A percentile compares a stretch with the other conserved stretches of the same genome.
Evolutionary conservation across 2,329 filamentous ascomycete species (phyloP).

Genomic region (Pseudogymnoascus sp.): DNA sequence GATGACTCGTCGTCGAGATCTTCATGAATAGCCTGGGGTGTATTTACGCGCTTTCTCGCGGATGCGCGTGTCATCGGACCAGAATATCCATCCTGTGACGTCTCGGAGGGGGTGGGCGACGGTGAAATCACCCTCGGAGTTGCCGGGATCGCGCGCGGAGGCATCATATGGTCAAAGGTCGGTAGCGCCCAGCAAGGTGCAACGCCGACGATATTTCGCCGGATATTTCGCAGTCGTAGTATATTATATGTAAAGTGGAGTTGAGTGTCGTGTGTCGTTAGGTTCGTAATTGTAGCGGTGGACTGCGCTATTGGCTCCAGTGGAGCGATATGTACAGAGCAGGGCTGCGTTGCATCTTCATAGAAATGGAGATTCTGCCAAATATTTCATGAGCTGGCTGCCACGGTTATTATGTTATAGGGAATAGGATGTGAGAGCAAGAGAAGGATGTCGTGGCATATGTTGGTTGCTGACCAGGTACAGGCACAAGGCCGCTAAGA

Average conservation of each 20-base stretch:
- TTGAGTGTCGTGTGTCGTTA: slow-evolving; percentile 44
- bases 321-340: slow-evolving; percentile 42
- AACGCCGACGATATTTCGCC: slow-evolving; percentile 46
- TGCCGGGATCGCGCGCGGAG: slow-evolving; percentile 51
- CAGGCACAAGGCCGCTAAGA: slow-evolving; percentile 7
- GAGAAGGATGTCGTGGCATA: slow-evolving; percentile 1
- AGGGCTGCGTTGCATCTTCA: slow-evolving; percentile 48
- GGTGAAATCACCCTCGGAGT: slow-evolving; percentile 86
- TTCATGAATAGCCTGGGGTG: slow-evolving; percentile 54
- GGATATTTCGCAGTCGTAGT: slow-evolving; percentile 38
- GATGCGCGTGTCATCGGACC: slow-evolving; percentile 72
- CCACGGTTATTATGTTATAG: not conserved
- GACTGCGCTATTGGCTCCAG: slow-evolving; percentile 46
- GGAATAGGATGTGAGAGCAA: not conserved
- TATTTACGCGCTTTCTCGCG: slow-evolving; percentile 48
- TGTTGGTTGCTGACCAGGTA: slow-evolving; percentile 13
- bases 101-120: slow-evolving; percentile 64
- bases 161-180: slow-evolving; percentile 39
- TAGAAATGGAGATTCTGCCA: slow-evolving; percentile 10
- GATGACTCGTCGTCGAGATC: slow-evolving; percentile 37
- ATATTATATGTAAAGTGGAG: slow-evolving; percentile 40
- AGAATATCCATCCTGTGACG: slow-evolving; percentile 52
- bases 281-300: slow-evolving; percentile 27
- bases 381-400: not conserved
- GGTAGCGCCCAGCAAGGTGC: slow-evolving; percentile 49